Evolutionary conservation across 305 asterid species (phyloP), one percentile per base, ranked within the genome.

Genomic region (Rubia tinctorum): DNA sequence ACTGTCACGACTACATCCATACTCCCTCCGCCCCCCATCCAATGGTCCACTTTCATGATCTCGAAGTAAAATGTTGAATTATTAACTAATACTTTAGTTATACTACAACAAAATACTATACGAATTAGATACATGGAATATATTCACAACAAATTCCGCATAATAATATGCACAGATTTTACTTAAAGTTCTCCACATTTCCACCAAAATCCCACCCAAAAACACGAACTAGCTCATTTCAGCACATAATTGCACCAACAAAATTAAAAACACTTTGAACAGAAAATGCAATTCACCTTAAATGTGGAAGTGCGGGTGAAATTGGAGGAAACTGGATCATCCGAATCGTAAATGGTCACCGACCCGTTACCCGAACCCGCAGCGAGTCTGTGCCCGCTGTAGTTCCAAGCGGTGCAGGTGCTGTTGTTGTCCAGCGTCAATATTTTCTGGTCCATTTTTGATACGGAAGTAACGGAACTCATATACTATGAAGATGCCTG

Each of bases 351-450:
- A 37, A 91, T 69, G 73, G 80, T 77, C 73, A 93, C 67, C 43
- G 86, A 68, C 72, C 96, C 97, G 73, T 93, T 86, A 37, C 34
- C 69, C 58, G 86, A 82, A 61, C 91, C 96, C 39, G 96, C 88
- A 15, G 84, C 95, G 80, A 93, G 76, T 82, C 97, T 86, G 67
- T 88, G 96, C 30, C 96, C 95, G 78, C 88, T 84, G 79, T 84
- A 89, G 80, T 91, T 91, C 97, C 98, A 93, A 53, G 93, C 88
- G 12, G 95, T 84, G 81, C 93, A 93, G 20, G 79, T 78, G 22
- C 94, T 88, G 11, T 92, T 95, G 78, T 85, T 80, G 10, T 88
- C 91, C n/a, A 92, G 88, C 2, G 78, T 77, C 79, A 88, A 37
- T 75, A 90, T 77, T 3, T 82, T 62, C 45, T 82, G 84, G 56